These are phyloP conservation scores for Volvox africanus DNA, from an alignment of 139 green algal species.

Conservation along the genomic window DNA sequence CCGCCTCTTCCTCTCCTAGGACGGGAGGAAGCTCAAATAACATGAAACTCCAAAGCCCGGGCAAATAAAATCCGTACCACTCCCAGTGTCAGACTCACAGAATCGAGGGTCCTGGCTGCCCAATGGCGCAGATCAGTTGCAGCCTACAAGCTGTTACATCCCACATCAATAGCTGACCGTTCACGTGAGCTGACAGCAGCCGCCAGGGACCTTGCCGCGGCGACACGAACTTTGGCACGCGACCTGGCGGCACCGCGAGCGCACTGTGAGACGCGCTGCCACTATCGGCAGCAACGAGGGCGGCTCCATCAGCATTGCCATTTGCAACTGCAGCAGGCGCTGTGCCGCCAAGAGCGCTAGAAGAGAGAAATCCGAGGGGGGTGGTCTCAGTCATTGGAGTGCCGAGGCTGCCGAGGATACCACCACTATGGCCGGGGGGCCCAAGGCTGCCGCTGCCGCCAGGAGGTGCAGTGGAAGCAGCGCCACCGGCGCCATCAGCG, in stretches of 20 bases:
- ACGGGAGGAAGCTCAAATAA: too few relatives aligned
- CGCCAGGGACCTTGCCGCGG: conserved; percentile 1
- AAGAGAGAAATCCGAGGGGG: not conserved
- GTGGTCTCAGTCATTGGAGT: not conserved
- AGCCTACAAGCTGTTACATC: conserved; percentile 21
- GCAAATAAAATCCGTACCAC: not conserved
- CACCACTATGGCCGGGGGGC: too few relatives aligned
- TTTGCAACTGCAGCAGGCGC: not conserved
- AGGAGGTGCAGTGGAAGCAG: not conserved
- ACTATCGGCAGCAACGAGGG: too few relatives aligned
- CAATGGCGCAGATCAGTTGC: conserved; percentile 39
- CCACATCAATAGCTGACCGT: conserved; percentile 47
- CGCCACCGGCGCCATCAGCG: too few relatives aligned
- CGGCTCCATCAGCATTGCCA: not conserved
- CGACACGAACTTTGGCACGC: not conserved
- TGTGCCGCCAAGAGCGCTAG: not conserved
- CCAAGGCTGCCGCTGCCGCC: too few relatives aligned
- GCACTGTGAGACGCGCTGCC: not conserved
- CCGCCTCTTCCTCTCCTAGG: too few relatives aligned
- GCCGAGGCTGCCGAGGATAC: not conserved
- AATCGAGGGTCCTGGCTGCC: not conserved
- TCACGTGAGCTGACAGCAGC: conserved; percentile 24
- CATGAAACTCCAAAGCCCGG: too few relatives aligned
- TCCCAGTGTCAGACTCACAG: conserved; percentile 3
- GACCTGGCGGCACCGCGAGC: not conserved